Base-by-base conservation (phyloP, 768 basidiomycete species). In the Leccinum incarnatum region DNA sequence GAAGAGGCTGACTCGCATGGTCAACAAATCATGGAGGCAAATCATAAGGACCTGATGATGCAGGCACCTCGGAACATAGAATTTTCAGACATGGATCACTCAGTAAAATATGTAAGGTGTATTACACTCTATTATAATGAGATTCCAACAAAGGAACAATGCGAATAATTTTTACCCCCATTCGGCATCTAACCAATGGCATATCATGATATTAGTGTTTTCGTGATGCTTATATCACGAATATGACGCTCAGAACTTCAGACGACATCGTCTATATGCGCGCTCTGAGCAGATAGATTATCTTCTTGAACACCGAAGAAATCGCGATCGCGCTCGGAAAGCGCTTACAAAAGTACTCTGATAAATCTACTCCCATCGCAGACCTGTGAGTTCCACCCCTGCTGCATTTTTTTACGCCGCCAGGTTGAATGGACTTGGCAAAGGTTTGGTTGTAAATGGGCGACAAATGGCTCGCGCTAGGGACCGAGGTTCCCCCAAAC, bases 331-430 rank as follows among this genome's bases (percentile, higher is more conserved):
- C 82, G 40, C 68, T 85, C 34, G 83, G 84, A 37, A 80, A 76
- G 64, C 77, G 80, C 27, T 79, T 82, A 49, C 65, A 77, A 10
- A 80, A 80, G 23, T 84, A 84, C 64, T 85, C 81, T 49, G 60
- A 60, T 51, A 50, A 62, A 9, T 55, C 67, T 9, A 7, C 32
- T 11, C 21, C 54, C 19, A 17, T 17, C 10, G 53, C 53, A 5
- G 55, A 23, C 21, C 21, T 2, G 67, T 60, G 36, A 32, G 60
- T 55, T 47, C 27, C 17, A 25, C 48, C 21, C 15, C 23, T 10
- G 15, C 27, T 29, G 1, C 48, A n/a, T n/a, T 5, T 23, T 49
- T 49, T 8, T 29, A 3, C 4, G 25, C 23, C 27, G 7, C 15
- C 8, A 4, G 5, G 1, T 25, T 17, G 49, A 50, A 27, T 5